These are phyloP conservation scores for Phoenix roebelenii DNA, from an alignment of 176 grass and related monocot genomes.

Conservation along the genomic window DNA sequence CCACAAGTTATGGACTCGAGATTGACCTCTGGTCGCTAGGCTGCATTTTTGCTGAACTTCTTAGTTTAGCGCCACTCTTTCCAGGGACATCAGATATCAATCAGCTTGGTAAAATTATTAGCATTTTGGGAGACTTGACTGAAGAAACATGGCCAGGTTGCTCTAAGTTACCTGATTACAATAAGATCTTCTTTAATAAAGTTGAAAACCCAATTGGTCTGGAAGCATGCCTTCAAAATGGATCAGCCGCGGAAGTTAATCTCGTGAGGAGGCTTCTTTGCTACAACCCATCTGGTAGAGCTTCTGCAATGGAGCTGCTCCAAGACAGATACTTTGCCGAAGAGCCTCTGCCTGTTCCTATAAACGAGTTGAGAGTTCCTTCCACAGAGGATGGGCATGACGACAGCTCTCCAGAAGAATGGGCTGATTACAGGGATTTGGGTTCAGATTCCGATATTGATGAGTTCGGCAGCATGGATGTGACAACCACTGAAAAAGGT, in stretches of 20 bases:
- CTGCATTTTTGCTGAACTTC: conserved; percentile 76
- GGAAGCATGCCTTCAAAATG: conserved; percentile 52
- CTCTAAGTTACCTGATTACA: conserved; percentile 51
- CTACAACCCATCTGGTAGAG: conserved; percentile 52
- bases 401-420: conserved; percentile 41
- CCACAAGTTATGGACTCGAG: conserved; percentile 66
- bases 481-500: conserved; percentile 23
- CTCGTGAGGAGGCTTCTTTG: conserved; percentile 53
- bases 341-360: conserved; percentile 53
- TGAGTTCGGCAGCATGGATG: conserved; percentile 47
- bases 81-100: conserved; percentile 79
- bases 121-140: conserved; percentile 56
- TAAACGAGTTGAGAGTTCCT: conserved; percentile 46
- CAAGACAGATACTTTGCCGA: conserved; percentile 53
- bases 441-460: conserved; percentile 48
- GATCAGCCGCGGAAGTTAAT: conserved; percentile 48
- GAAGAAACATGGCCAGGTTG: conserved; percentile 72
- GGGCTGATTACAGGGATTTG: conserved; percentile 38
- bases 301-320: conserved; percentile 40
- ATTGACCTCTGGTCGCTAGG: conserved; percentile 90
- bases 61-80: conserved; percentile 58
- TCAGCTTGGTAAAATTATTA: conserved; percentile 83
- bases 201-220: conserved; percentile 51
- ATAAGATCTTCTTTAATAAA: conserved; percentile 69
- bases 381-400: conserved; percentile 30